Evolutionary conservation across 768 basidiomycete species (phyloP).

Genomic region (Leccinum incarnatum): DNA sequence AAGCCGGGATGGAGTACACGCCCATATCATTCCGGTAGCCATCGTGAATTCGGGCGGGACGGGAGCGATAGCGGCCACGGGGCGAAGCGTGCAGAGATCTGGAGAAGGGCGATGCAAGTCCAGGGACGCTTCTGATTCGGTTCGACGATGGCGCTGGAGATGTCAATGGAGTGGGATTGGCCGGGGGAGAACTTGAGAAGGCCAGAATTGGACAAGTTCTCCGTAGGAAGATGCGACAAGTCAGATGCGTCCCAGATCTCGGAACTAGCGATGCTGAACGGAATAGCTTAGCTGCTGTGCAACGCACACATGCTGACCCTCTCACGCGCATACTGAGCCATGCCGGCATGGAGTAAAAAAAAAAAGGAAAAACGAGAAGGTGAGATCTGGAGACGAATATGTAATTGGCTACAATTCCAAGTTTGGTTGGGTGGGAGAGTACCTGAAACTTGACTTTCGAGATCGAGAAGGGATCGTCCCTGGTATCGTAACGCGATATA

Average conservation of each 20-base stretch:
- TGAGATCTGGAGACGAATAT: constrained; percentile 20
- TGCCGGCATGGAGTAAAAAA: constrained; percentile 23
- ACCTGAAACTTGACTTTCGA: constrained; percentile 36
- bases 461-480: constrained; percentile 39
- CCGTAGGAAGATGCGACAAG: constrained; percentile 22
- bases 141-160: constrained; percentile 34
- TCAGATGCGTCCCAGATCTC: constrained; percentile 19
- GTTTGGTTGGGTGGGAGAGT: constrained; percentile 30
- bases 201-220: constrained; percentile 22
- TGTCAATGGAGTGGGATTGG: constrained; percentile 32
- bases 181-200: constrained; percentile 28
- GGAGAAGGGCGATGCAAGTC: constrained; percentile 21
- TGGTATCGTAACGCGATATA: constrained; percentile 36
- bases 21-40: constrained; percentile 34
- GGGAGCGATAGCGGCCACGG: constrained; percentile 30
- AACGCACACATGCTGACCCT: constrained; percentile 11
- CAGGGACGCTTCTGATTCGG: constrained; percentile 22
- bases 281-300: constrained; percentile 12
- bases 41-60: constrained; percentile 30
- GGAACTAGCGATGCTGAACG: constrained; percentile 14
- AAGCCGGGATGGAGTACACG: constrained; percentile 34
- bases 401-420: constrained; percentile 27
- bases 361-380: constrained; percentile 11
- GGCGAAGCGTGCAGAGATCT: constrained; percentile 24
- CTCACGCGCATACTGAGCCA: constrained; percentile 19